Percentiles rank a stretch among this genome's conserved stretches.
Conservation (phyloP, 2,329 filamentous ascomycete genomes). For the Xylaria sp. region DNA sequence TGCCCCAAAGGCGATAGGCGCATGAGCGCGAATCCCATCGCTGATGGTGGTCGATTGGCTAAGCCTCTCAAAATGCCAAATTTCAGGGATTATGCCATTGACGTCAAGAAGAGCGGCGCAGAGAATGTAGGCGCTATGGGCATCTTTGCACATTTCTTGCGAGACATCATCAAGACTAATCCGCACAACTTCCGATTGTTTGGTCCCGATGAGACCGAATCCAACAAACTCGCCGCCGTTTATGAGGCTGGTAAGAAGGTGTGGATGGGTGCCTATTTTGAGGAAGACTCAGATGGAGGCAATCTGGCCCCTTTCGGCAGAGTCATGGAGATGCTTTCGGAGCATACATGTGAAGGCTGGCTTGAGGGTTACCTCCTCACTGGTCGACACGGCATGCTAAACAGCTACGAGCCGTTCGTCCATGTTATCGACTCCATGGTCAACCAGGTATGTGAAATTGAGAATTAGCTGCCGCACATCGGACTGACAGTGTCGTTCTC, state of each 20-base stretch:
- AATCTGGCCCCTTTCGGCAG: constrained; percentile 64
- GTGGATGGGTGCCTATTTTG: constrained; percentile 73
- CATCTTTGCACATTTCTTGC: constrained; percentile 62
- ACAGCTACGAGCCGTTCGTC: constrained; percentile 79
- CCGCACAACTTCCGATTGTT: constrained; percentile 66
- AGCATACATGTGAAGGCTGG: constrained; percentile 77
- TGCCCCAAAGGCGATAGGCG: constrained; percentile 60
- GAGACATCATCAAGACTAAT: constrained; percentile 62
- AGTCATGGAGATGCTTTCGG: constrained; percentile 80
- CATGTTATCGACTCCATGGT: constrained; percentile 83
- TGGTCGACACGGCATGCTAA: constrained; percentile 69
- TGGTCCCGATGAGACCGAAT: constrained; percentile 75
- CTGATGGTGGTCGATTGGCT: constrained; percentile 63
- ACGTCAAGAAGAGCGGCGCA: constrained; percentile 56
- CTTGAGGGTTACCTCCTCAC: constrained; percentile 73
- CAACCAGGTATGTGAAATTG: constrained; percentile 50
- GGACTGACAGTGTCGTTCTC: not conserved
- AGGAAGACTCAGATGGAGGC: constrained; percentile 68
- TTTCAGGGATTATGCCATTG: constrained; percentile 62
- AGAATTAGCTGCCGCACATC: not conserved
- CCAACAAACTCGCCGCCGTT: constrained; percentile 68
- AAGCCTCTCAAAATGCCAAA: constrained; percentile 65
- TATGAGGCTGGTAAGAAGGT: constrained; percentile 74
- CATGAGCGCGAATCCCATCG: constrained; percentile 73
- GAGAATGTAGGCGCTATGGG: constrained; percentile 59